Base-by-base conservation (phyloP, 1,284 basidiomycete genomes). In the Rhizoctonia solani region DNA sequence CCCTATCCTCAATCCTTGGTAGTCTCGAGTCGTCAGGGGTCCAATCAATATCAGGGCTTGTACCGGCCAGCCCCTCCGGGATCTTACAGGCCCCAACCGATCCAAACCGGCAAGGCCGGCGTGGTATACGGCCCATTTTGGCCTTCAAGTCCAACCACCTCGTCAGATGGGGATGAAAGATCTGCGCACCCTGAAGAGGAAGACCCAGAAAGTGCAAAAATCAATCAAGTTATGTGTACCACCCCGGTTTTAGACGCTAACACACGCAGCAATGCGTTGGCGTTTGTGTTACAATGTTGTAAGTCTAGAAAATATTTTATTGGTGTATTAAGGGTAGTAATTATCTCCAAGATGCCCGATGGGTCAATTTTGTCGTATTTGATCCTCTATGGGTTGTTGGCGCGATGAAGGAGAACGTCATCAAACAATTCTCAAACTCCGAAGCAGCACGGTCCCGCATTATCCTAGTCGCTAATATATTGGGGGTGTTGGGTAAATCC, bases 251-350 rank as follows among this genome's bases (percentile, higher is more conserved):
- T 66, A 19, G 39, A 66, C 42, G 32, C 19, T 21, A 54, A 54
- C 21, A 23, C 30, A 14, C 39, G 27, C 16, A 66, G 50, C 41
- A 66, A 66, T 30, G 42, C 37, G 6, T 16, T 66, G 41, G 39
- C 61, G 21, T 66, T 54, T 54, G 52, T 66, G 2, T 34, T 66
- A n/a, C 50, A 66, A 13, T 50, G 39, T 16, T 66, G 61, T 66
- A 30, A 27, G 61, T 66, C 37, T n/a, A 4, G 21, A 30, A 14
- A n/a, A n/a, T n/a, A 14, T 16, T 44, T 44, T 8, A 39, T 34
- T 21, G 11, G 16, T 19, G 5, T 19, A 19, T 19, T 54, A 25
- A 14, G 8, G 16, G 29, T n/a, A 32, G 27, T 5, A 34, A 5
- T 19, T 46, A 5, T 46, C 5, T 46, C 9, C 27, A n/a, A 59